phyloP scores from a whole-genome alignment of 2,329 filamentous ascomycete species.

The Fusarium phyllophilum region DNA sequence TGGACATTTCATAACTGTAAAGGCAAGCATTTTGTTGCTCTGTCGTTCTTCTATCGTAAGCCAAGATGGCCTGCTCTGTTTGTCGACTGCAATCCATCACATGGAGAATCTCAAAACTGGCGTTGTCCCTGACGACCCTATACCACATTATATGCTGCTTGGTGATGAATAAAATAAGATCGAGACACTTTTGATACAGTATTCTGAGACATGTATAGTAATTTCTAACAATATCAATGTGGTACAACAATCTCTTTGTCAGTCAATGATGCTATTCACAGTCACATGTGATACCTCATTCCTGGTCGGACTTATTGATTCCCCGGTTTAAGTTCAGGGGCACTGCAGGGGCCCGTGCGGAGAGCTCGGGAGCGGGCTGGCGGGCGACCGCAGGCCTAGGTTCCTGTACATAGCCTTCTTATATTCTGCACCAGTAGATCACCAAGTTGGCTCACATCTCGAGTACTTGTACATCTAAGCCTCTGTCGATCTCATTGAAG shows the following conservation, averaged over 20 bases:
- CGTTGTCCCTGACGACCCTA: not conserved
- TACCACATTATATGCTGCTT: not conserved
- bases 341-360: slow-evolving; percentile 24
- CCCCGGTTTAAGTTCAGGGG: slow-evolving; percentile 33
- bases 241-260: not conserved
- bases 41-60: not conserved
- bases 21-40: not conserved
- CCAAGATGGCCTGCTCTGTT: not conserved
- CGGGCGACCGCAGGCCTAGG: not conserved
- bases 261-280: slow-evolving; percentile 11
- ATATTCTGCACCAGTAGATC: not conserved
- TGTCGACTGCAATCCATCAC: not conserved
- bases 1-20: not conserved
- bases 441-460: not conserved
- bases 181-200: no score
- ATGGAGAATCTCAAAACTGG: not conserved
- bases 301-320: slow-evolving; percentile 26
- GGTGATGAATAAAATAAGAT: not conserved
- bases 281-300: slow-evolving; percentile 20
- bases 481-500: slow-evolving; percentile 26
- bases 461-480: slow-evolving; percentile 23
- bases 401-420: slow-evolving; percentile 11
- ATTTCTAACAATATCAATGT: not conserved
- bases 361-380: slow-evolving; percentile 30
- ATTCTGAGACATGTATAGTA: not conserved